Conservation (phyloP, 2,329 filamentous ascomycete genomes). For the Beauveria medogensis region DNA sequence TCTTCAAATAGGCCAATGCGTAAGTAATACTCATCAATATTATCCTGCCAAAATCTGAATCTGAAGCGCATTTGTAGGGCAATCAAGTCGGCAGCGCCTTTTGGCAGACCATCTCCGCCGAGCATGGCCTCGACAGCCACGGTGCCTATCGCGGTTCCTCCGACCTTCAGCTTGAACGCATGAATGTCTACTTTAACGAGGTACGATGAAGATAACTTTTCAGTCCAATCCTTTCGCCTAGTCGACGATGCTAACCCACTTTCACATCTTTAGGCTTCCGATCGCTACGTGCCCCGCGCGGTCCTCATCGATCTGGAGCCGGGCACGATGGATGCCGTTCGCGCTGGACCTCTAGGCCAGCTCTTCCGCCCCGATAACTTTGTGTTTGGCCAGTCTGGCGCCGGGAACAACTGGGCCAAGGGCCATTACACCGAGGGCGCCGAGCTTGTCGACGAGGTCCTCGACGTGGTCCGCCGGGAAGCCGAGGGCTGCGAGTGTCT, state of each 20-base stretch:
- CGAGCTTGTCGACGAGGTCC: constrained; percentile 94
- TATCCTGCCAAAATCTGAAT: too few relatives aligned
- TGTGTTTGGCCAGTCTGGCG: constrained; percentile 97
- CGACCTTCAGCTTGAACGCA: constrained; percentile 97
- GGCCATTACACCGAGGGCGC: constrained; percentile 99
- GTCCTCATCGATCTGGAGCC: constrained; percentile 99
- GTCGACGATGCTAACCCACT: neutral
- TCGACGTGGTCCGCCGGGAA: constrained; percentile 97
- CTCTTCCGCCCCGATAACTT: constrained; percentile 99
- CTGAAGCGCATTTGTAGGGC: constrained; percentile 51
- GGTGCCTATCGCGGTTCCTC: constrained; percentile 97
- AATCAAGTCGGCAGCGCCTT: constrained; percentile 99
- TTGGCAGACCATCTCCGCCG: constrained; percentile 84
- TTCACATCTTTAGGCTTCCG: constrained; percentile 58
- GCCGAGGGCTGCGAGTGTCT: constrained; percentile 99
- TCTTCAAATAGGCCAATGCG: neutral
- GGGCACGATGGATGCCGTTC: constrained; percentile 98
- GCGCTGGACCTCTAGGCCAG: constrained; percentile 94
- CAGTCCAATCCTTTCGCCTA: neutral
- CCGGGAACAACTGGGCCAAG: constrained; percentile 99
- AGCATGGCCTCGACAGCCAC: constrained; percentile 95
- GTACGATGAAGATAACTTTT: constrained; percentile 21
- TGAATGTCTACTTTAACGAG: constrained; percentile 98
- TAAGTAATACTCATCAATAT: neutral
- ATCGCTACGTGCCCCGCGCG: constrained; percentile 97